Percentiles rank a stretch among this genome's conserved stretches.
Conservation (phyloP, 345 rosid genomes). For the Camelina sativa region DNA sequence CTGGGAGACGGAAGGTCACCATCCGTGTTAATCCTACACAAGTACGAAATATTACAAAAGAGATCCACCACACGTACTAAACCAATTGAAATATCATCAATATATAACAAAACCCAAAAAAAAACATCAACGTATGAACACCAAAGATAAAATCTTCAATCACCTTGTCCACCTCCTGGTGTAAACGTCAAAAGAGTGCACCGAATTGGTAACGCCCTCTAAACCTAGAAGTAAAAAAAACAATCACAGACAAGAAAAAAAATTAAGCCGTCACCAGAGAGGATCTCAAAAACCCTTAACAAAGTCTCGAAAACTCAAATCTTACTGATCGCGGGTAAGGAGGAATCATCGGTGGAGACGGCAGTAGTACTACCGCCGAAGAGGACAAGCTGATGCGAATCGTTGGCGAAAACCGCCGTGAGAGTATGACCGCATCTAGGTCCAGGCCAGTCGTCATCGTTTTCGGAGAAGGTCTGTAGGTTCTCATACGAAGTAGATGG, state of each 20-base stretch:
- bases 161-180: slow-evolving; percentile 84
- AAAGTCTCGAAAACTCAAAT: background rate
- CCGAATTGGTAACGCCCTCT: slow-evolving; percentile 72
- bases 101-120: background rate
- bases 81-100: background rate
- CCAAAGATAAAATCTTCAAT: background rate
- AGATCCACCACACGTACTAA: slow-evolving; percentile 14
- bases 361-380: slow-evolving; percentile 87
- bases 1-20: slow-evolving; percentile 90
- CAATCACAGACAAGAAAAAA: background rate
- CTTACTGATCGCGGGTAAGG: slow-evolving; percentile 75
- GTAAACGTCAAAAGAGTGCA: slow-evolving; percentile 67
- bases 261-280: background rate
- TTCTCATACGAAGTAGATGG: slow-evolving; percentile 61
- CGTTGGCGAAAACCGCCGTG: slow-evolving; percentile 55
- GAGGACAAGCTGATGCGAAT: slow-evolving; percentile 64
- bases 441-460: slow-evolving; percentile 77
- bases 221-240: slow-evolving; percentile 50
- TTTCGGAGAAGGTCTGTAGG: slow-evolving; percentile 58
- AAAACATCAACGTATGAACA: background rate
- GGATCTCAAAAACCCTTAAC: background rate
- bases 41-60: background rate
- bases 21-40: slow-evolving; percentile 63
- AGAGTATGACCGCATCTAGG: slow-evolving; percentile 81
- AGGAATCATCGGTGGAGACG: slow-evolving; percentile 59